phyloP scores from a whole-genome alignment of 2,329 filamentous ascomycete species.

The Colletotrichum trifolii region DNA sequence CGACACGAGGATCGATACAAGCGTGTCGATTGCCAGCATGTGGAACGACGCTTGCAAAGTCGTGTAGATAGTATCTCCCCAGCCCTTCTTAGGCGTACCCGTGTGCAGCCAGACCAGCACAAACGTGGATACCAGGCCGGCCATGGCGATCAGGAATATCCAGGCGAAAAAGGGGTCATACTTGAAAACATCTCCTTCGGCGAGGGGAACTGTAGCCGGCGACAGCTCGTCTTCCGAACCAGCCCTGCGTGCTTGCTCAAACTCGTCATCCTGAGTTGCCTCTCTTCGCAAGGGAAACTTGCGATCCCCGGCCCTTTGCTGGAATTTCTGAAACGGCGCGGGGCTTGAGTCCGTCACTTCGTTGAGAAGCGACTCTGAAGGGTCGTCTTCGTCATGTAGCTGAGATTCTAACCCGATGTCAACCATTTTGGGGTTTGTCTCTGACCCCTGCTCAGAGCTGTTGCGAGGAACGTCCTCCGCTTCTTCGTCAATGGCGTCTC shows the following conservation, averaged over 20 bases:
- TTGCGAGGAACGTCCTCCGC: constrained; percentile 53
- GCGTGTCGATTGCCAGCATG: constrained; percentile 88
- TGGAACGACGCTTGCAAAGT: constrained; percentile 88
- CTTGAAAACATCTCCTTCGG: constrained; percentile 75
- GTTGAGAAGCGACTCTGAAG: constrained; percentile 69
- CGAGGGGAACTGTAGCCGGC: constrained; percentile 61
- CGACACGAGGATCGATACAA: constrained; percentile 89
- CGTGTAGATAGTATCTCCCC: constrained; percentile 95
- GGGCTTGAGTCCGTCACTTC: constrained; percentile 66
- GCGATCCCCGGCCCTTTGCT: constrained; percentile 49
- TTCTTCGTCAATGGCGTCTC: constrained; percentile 53
- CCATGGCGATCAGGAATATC: constrained; percentile 86
- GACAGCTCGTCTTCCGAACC: constrained; percentile 51
- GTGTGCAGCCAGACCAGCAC: constrained; percentile 93
- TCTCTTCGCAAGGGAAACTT: constrained; percentile 55
- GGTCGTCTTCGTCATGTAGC: constrained; percentile 65
- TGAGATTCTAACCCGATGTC: constrained; percentile 85
- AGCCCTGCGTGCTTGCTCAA: constrained; percentile 54
- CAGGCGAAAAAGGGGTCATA: constrained; percentile 95
- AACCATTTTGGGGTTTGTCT: constrained; percentile 71
- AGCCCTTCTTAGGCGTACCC: constrained; percentile 76
- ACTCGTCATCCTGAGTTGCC: constrained; percentile 60
- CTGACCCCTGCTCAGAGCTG: constrained; percentile 45
- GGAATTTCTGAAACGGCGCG: constrained; percentile 72
- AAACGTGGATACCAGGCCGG: constrained; percentile 87